Conservation (phyloP, 1,284 basidiomycete species). For the Paramarasmius palmivorus region DNA sequence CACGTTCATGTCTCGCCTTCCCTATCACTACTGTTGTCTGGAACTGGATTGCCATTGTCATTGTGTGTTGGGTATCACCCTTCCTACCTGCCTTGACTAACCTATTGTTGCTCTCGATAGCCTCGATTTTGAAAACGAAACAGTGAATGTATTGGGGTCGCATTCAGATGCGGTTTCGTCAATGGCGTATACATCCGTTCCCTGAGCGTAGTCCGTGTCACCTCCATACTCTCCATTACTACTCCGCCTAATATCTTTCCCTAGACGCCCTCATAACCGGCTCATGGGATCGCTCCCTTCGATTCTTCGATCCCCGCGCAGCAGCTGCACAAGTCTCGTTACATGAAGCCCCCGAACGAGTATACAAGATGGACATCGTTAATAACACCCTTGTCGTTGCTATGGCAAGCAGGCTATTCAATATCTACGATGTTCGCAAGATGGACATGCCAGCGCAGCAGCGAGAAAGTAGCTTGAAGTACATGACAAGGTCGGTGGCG, state of each 20-base stretch:
- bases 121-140: constrained; percentile 64
- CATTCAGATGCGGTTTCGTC: constrained; percentile 68
- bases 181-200: constrained; percentile 59
- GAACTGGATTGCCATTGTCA: background rate
- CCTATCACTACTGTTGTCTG: background rate
- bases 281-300: constrained; percentile 88
- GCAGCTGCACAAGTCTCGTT: constrained; percentile 59
- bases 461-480: constrained; percentile 93
- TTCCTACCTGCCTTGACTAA: background rate
- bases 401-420: constrained; percentile 87
- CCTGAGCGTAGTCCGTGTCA: constrained; percentile 49
- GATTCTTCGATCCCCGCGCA: constrained; percentile 84
- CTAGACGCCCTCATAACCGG: constrained; percentile 78
- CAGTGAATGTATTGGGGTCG: constrained; percentile 61
- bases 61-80: background rate
- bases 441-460: constrained; percentile 74
- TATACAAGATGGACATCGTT: constrained; percentile 80
- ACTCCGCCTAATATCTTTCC: constrained; percentile 8
- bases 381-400: constrained; percentile 81
- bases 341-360: constrained; percentile 75
- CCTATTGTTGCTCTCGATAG: constrained; percentile 30
- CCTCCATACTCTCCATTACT: background rate
- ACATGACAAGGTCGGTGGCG: constrained; percentile 88
- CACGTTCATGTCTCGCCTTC: constrained; percentile 26
- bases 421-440: constrained; percentile 82